Conservation (phyloP, 148 eudicot genomes). For the Chenopodium suecicum region DNA sequence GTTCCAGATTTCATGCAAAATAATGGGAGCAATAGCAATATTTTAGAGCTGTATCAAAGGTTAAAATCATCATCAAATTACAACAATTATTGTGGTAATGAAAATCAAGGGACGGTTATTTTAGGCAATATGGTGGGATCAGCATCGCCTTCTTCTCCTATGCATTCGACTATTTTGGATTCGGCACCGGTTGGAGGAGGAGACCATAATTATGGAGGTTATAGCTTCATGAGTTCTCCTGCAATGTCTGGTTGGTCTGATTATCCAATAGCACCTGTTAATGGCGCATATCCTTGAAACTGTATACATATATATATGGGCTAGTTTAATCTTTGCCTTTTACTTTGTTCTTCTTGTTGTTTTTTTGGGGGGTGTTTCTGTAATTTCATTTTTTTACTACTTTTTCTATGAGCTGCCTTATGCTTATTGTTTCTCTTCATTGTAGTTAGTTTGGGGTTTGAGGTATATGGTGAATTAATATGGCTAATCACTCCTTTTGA, state of each 20-base stretch:
- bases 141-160: conserved; percentile 22
- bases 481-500: conserved; percentile 22
- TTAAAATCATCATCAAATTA: conserved; percentile 40
- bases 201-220: conserved; percentile 19
- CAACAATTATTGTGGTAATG: conserved; percentile 29
- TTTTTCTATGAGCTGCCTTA: conserved; percentile 7
- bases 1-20: conserved; percentile 39
- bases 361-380: conserved; percentile 21
- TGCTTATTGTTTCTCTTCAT: conserved; percentile 21
- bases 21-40: conserved; percentile 24
- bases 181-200: conserved; percentile 37
- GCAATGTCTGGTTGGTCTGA: conserved; percentile 49
- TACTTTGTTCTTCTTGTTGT: not conserved
- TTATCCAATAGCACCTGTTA: conserved; percentile 44
- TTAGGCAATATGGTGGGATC: conserved; percentile 37
- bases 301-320: conserved; percentile 7
- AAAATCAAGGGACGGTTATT: conserved; percentile 28
- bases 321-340: conserved; percentile 12
- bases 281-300: conserved; percentile 63
- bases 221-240: conserved; percentile 24
- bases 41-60: conserved; percentile 54
- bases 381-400: not conserved
- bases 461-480: conserved; percentile 38
- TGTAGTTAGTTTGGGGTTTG: conserved; percentile 43
- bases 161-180: conserved; percentile 36